Conservation (phyloP, 371 early-diverging fungal species). For the Apophysomyces trapeziformis region DNA sequence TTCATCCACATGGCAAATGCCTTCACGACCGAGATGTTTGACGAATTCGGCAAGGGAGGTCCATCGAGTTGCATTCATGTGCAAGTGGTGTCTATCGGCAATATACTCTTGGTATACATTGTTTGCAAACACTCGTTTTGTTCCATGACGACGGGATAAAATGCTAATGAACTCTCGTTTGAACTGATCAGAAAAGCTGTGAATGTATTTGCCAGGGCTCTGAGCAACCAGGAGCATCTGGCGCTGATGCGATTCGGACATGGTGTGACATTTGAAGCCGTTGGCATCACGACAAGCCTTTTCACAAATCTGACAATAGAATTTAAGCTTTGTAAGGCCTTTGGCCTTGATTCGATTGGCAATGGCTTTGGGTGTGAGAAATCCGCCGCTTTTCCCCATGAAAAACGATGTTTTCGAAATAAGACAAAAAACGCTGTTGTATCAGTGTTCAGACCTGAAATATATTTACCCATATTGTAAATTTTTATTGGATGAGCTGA, state of each 20-base stretch:
- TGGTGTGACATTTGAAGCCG: conserved; percentile 95
- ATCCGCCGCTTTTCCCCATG: conserved; percentile 78
- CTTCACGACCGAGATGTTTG: conserved; percentile 83
- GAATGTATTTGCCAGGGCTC: conserved; percentile 71
- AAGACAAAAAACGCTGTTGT: background rate
- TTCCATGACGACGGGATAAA: conserved; percentile 80
- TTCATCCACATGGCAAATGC: conserved; percentile 87
- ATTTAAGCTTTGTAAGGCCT: conserved; percentile 92
- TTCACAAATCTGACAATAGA: conserved; percentile 96
- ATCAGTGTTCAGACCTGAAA: background rate
- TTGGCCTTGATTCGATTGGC: conserved; percentile 90
- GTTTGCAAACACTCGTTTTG: conserved; percentile 87
- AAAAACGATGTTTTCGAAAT: background rate
- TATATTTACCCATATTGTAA: too few species aligned
- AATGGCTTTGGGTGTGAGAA: conserved; percentile 81
- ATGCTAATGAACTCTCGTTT: conserved; percentile 71
- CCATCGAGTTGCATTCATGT: conserved; percentile 98
- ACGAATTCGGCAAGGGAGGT: conserved; percentile 84
- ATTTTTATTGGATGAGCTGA: too few species aligned
- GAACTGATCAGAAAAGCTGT: conserved; percentile 77
- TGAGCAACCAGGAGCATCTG: conserved; percentile 92
- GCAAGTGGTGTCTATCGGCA: conserved; percentile 85
- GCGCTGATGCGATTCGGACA: conserved; percentile 92
- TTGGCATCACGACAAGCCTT: conserved; percentile 95
- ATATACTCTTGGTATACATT: conserved; percentile 97